phyloP scores from a whole-genome alignment of 2,329 filamentous ascomycete genomes.

The Talaromyces rugulosus region DNA sequence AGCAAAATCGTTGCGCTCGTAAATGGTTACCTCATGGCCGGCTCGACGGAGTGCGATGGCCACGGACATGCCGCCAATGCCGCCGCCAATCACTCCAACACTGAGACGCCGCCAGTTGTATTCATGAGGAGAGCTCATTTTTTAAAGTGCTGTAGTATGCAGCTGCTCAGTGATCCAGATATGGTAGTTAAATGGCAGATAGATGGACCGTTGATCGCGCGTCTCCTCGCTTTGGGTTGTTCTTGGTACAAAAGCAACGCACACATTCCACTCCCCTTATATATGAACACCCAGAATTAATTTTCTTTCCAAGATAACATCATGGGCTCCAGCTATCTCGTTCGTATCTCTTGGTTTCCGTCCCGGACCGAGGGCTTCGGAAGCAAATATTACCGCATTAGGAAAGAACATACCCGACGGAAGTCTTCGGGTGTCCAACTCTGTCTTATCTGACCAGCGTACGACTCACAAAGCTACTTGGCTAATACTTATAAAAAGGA shows the following conservation, averaged over 20 bases:
- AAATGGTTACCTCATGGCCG: slow-evolving; percentile 58
- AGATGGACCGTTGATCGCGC: background rate
- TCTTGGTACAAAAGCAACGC: background rate
- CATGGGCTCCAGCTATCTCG: background rate
- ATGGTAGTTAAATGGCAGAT: background rate
- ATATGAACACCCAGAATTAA: background rate
- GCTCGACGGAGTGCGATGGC: slow-evolving; percentile 51
- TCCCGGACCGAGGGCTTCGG: background rate
- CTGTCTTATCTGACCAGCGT: background rate
- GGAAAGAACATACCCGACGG: background rate
- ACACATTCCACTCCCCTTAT: background rate
- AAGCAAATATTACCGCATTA: background rate
- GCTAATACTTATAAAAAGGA: no score
- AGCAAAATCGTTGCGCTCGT: slow-evolving; percentile 62
- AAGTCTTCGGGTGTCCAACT: background rate
- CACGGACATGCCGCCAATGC: slow-evolving; percentile 51
- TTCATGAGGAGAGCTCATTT: background rate
- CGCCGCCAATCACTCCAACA: slow-evolving; percentile 48
- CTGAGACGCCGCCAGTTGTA: slow-evolving; percentile 42
- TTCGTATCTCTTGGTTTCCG: background rate
- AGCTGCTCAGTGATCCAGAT: background rate
- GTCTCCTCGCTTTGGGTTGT: background rate
- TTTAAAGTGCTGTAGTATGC: background rate
- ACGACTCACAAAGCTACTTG: no score
- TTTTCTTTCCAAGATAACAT: background rate